phyloP scores from a whole-genome alignment of 164 flowering plant genomes.

The Vitis rupestris region DNA sequence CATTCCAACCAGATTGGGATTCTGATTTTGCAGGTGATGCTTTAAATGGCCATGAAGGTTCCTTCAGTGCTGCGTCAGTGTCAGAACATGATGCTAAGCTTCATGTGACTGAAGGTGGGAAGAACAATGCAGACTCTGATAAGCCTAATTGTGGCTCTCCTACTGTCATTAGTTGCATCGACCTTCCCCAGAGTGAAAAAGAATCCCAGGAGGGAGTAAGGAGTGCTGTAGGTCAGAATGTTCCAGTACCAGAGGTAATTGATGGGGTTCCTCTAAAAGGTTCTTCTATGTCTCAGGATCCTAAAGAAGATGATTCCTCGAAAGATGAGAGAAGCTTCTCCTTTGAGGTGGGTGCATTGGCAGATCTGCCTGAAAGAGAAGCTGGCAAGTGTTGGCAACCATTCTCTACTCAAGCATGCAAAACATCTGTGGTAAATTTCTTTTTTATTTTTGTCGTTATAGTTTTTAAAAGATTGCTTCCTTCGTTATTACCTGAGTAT shows the following conservation, averaged over 20 bases:
- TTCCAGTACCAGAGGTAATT: slow-evolving; percentile 16
- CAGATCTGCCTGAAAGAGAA: slow-evolving; percentile 35
- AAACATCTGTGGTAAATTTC: slow-evolving; percentile 34
- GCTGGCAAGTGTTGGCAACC: slow-evolving; percentile 38
- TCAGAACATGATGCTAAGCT: slow-evolving; percentile 16
- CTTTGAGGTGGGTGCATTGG: slow-evolving; percentile 47
- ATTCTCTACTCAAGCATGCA: slow-evolving; percentile 29
- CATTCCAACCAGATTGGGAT: not conserved
- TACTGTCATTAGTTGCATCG: slow-evolving; percentile 36
- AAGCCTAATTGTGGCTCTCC: slow-evolving; percentile 48
- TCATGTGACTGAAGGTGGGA: slow-evolving; percentile 21
- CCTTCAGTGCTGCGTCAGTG: slow-evolving; percentile 10
- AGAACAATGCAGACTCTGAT: slow-evolving; percentile 15
- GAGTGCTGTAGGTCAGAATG: slow-evolving; percentile 22
- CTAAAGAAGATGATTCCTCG: slow-evolving; percentile 29
- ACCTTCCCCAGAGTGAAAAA: slow-evolving; percentile 28
- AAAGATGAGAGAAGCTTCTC: slow-evolving; percentile 54
- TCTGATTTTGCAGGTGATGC: slow-evolving; percentile 24
- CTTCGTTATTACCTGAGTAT: too few relatives aligned
- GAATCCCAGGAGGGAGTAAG: slow-evolving; percentile 21
- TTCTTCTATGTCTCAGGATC: slow-evolving; percentile 18
- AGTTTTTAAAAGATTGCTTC: not conserved
- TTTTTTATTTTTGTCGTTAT: not conserved
- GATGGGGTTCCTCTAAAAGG: slow-evolving; percentile 12
- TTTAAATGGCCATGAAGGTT: slow-evolving; percentile 12